phyloP scores from a whole-genome alignment of 129 eudicot genomes.

The Artemisia annua region DNA sequence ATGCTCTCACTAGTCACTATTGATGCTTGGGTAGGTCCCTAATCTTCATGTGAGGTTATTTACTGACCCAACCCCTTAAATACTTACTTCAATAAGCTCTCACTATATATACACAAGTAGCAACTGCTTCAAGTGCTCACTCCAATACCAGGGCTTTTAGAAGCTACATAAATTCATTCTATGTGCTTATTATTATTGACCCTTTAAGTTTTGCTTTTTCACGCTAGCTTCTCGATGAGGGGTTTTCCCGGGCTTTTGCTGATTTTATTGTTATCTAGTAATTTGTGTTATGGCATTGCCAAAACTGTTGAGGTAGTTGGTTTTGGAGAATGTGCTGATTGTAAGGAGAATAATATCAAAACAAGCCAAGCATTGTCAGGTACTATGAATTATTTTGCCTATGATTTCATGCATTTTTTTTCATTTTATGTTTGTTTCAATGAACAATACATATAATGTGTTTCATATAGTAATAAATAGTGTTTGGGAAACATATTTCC shows the following conservation, averaged over 20 bases:
- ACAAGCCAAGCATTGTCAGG: conserved; percentile 76
- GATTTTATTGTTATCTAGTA: conserved; percentile 39
- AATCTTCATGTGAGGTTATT: conserved; percentile 58
- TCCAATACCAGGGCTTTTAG: conserved; percentile 16
- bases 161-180: conserved; percentile 9
- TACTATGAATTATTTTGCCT: conserved; percentile 21
- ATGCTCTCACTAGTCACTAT: not conserved
- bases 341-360: conserved; percentile 63
- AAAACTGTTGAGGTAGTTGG: conserved; percentile 72
- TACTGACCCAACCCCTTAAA: conserved; percentile 23
- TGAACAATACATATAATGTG: too few relatives aligned
- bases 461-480: not conserved
- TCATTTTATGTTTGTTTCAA: not conserved
- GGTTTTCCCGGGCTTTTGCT: conserved; percentile 39
- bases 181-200: conserved; percentile 24
- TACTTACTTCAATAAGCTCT: conserved; percentile 14
- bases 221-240: not conserved
- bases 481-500: too few relatives aligned
- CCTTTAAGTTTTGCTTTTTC: conserved; percentile 13
- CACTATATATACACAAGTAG: conserved; percentile 40
- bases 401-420: not conserved
- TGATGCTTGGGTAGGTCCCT: conserved; percentile 38
- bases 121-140: conserved; percentile 24
- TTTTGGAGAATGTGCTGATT: conserved; percentile 75
- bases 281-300: conserved; percentile 42